phyloP scores from a whole-genome alignment of 768 basidiomycete species.

The Tricholoma furcatifolium region DNA sequence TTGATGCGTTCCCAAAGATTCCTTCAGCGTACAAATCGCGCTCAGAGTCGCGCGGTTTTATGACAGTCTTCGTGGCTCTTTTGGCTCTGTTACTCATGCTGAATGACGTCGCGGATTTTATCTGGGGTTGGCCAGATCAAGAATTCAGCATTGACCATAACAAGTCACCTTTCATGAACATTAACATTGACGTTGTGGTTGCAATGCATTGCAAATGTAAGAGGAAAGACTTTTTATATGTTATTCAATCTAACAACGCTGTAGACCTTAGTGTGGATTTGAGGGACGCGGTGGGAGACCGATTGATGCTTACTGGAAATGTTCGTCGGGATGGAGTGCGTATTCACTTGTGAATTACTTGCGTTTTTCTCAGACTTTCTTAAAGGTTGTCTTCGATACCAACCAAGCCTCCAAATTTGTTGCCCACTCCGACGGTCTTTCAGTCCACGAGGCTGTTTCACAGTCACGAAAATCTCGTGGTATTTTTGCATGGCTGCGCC shows the following conservation, averaged over 20 bases:
- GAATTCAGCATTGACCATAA: constrained; percentile 84
- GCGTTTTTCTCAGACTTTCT: background rate
- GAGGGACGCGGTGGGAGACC: constrained; percentile 91
- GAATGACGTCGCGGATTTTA: constrained; percentile 87
- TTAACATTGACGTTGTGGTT: constrained; percentile 92
- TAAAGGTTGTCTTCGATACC: constrained; percentile 74
- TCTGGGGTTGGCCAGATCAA: constrained; percentile 93
- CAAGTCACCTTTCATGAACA: constrained; percentile 59
- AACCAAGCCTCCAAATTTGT: constrained; percentile 76
- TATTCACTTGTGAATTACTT: constrained; percentile 7
- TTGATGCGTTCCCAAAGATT: constrained; percentile 88
- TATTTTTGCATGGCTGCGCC: constrained; percentile 57
- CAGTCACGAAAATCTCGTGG: constrained; percentile 78
- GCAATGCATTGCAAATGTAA: constrained; percentile 92
- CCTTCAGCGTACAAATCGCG: constrained; percentile 79
- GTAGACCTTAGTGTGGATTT: constrained; percentile 85
- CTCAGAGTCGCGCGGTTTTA: constrained; percentile 77
- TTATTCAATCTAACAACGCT: background rate
- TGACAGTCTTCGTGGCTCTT: constrained; percentile 69
- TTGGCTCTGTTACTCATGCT: constrained; percentile 73
- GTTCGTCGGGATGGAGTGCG: constrained; percentile 84
- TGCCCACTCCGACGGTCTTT: constrained; percentile 64
- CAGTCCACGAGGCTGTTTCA: constrained; percentile 65
- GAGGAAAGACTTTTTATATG: constrained; percentile 27
- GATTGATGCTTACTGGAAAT: constrained; percentile 75